A percentile compares a stretch with the other conserved stretches of the same genome.
phyloP scores from a whole-genome alignment of 495 filamentous ascomycete genomes.

The Lophiotrema nucula region DNA sequence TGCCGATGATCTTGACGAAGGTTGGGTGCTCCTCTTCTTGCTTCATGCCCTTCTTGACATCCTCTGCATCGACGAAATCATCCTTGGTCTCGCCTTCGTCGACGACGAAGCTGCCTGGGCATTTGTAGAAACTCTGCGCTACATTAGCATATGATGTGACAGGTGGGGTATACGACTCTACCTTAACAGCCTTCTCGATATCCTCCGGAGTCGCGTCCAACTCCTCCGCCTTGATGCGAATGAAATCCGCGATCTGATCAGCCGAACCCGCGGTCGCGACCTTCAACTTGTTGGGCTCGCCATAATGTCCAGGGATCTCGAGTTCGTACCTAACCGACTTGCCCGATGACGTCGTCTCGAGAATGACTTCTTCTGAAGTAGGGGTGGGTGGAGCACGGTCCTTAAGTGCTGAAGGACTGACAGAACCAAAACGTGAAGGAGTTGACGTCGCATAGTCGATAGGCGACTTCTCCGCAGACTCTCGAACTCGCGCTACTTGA shows the following conservation, averaged over 20 bases:
- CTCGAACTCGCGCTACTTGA: background rate
- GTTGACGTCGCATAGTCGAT: background rate
- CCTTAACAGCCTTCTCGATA: constrained; percentile 7
- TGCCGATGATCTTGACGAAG: constrained; percentile 5
- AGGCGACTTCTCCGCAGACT: background rate
- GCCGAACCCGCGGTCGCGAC: background rate
- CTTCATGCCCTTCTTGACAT: background rate
- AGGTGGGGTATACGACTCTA: background rate
- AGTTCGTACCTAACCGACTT: background rate
- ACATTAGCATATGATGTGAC: background rate
- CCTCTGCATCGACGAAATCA: background rate
- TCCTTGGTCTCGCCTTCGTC: background rate
- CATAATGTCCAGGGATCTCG: constrained; percentile 6
- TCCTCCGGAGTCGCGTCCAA: constrained; percentile 4
- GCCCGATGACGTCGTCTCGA: background rate
- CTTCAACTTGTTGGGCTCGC: background rate
- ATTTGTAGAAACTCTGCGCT: constrained; percentile 4
- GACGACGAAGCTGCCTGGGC: constrained; percentile 5
- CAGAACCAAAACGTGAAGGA: background rate
- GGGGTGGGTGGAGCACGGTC: background rate
- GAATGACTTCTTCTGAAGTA: background rate
- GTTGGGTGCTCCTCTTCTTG: background rate
- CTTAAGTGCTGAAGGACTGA: background rate
- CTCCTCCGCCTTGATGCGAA: background rate
- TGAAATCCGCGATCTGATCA: background rate